Conservation (phyloP, 1,139 yeast genomes). For the Yamadazyma diospyri region DNA sequence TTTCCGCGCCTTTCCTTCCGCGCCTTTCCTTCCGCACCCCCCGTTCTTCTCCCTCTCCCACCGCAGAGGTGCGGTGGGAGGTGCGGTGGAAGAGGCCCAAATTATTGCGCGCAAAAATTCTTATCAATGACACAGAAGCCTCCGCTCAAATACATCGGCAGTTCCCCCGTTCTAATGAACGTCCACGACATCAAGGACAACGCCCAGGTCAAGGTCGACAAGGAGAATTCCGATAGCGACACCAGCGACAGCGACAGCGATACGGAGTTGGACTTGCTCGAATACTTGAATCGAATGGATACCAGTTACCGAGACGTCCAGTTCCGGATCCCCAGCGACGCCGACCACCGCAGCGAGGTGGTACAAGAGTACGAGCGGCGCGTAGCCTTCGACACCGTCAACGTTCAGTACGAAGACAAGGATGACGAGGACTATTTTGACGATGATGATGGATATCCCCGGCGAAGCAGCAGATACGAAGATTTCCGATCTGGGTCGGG, state of each 20-base stretch:
- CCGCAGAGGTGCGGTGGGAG: too few relatives aligned
- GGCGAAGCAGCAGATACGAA: background rate
- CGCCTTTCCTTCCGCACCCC: too few relatives aligned
- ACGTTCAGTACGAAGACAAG: slow-evolving; percentile 15
- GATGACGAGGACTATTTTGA: slow-evolving; percentile 10
- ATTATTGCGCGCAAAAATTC: background rate
- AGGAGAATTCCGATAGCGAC: background rate
- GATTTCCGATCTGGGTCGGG: background rate
- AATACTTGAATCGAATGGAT: slow-evolving; percentile 16
- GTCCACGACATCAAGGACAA: background rate
- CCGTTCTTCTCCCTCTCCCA: too few relatives aligned
- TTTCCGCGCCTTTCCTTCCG: too few relatives aligned
- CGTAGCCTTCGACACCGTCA: slow-evolving; percentile 23
- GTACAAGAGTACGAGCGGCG: slow-evolving; percentile 16
- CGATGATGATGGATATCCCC: slow-evolving; percentile 6
- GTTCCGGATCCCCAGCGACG: slow-evolving; percentile 16
- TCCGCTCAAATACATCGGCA: background rate
- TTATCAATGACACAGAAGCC: background rate
- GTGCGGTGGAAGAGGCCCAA: too few relatives aligned
- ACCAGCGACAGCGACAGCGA: slow-evolving; percentile 6
- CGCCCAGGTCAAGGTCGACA: slow-evolving; percentile 2
- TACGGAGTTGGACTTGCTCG: slow-evolving; percentile 20
- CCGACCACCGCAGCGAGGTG: slow-evolving; percentile 11
- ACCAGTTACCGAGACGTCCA: slow-evolving; percentile 14
- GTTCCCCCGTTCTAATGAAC: background rate